Evolutionary conservation across 352 stramenopile genomes (phyloP), one percentile per base, ranked within the genome.

Genomic region (Pythium dissimile): DNA sequence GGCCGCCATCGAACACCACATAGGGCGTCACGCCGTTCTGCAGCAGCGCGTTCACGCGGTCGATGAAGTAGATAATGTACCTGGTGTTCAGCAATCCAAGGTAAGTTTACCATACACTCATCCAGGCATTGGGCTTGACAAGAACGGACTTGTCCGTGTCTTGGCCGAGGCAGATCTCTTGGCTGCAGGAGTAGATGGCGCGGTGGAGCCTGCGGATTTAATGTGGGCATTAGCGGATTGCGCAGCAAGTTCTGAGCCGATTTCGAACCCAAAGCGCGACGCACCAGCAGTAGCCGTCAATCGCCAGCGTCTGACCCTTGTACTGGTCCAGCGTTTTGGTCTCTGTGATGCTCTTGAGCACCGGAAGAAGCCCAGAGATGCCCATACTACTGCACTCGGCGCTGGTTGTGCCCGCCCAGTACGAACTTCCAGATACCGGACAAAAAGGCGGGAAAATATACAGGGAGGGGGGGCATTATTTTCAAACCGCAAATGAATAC

Each of bases 1-100:
- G 64, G 6, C 77, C 92, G 21, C 93, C 95, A 66, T 98, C 95
- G 37, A 98, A 98, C 12, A 98, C 92, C 6, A 98, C 70, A 28
- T 92, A 76, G 11, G 91, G 93, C 28, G 70, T 92, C 45, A 98
- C 74, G 18, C 85, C 64, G 64, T 97, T 71, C 16, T 84, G 48
- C 42, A 86, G 73, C 26, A 98, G 72, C 53, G 96, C 43, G 27
- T 96, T 84, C 38, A 98, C 73, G 47, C 88, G 86, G 51, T 89
- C 64, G 42, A 98, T 68, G 41, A 83, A 94, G 59, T 84, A 97
- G 52, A 88, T 73, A 12, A 98, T 72, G 55, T 96, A 94, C 27
- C 77, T 84, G 26, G 3, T 18, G 58, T 15, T 18, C 21, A 28
- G 16, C 31, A 35, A 47, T 20, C 16, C 34, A 28, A 37, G 5